Base-by-base conservation (phyloP, 1,284 basidiomycete species). In the Ganoderma leucocontextum region DNA sequence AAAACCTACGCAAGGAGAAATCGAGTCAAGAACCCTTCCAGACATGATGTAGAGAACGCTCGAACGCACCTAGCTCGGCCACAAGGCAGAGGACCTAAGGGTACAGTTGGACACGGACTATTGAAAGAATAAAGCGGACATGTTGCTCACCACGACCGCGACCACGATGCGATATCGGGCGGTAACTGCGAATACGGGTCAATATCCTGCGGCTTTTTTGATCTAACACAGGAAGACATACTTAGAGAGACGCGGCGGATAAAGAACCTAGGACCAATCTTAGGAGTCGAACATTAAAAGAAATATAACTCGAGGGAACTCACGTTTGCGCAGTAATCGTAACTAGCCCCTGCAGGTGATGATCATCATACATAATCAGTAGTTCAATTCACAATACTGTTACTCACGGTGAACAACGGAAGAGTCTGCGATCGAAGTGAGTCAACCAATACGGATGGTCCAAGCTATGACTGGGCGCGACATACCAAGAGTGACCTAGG, bases 181-280 rank as follows among this genome's bases (percentile, higher is more conserved):
- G 12, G 49, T 53, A 22, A 68, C 62, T 68, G 36, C 15, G 10
- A 19, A 39, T 2, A 25, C 1, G 15, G 13, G 49, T 65, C 2
- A 65, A 35, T 0, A 22, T 39, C 1, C 36, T 36, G n/a, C 19
- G 6, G 9, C 6, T 6, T n/a, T 13, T 17, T 33, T 10, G 53
- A 39, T 6, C 9, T 4, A 41, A 25, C n/a, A 17, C 13, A 10
- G 22, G 10, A n/a, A 33, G 6, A 4, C 52, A 17, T 58, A 68
- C 66, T 68, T 33, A 68, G 12, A 15, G 52, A 52, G 12, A 68
- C 66, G 3, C 66, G 66, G n/a, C 47, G 52, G 8, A 60, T 60
- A 22, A 63, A 62, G 60, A 68, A 64, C 17, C 62, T 68, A 29
- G 10, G 8, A 19, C 4, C 2, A 12, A 5, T 3, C 41, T 7